Evolutionary conservation across 2,329 filamentous ascomycete species (phyloP).

Genomic region (Mycosphaerelloides madeirae): DNA sequence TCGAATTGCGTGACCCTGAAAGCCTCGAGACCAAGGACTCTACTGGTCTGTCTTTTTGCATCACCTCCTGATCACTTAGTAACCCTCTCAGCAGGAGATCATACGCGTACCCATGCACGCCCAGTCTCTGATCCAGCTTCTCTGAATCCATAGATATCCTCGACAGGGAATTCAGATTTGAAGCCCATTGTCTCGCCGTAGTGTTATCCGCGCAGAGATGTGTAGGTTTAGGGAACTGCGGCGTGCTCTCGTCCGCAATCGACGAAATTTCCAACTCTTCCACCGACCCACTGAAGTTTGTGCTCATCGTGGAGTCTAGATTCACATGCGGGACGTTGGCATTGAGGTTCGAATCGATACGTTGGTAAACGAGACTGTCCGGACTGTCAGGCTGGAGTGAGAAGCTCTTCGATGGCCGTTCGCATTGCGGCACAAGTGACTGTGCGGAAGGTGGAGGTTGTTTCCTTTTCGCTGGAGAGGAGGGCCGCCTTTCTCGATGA

Average conservation of each 20-base stretch:
- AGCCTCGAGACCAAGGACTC: conserved; percentile 1
- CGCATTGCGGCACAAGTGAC: conserved; percentile 17
- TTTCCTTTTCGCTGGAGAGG: conserved; percentile 20
- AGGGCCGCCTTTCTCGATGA: conserved; percentile 11
- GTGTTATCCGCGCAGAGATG: conserved; percentile 12
- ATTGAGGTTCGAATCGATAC: conserved; percentile 19
- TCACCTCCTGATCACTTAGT: conserved; percentile 25
- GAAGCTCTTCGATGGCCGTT: conserved; percentile 12
- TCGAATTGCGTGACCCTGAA: conserved; percentile 16
- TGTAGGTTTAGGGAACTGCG: conserved; percentile 14
- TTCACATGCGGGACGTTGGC: background rate
- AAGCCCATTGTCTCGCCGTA: conserved; percentile 11
- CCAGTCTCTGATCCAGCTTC: conserved; percentile 23
- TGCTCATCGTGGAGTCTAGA: conserved; percentile 10
- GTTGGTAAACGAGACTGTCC: conserved; percentile 24
- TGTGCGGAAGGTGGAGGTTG: conserved; percentile 14
- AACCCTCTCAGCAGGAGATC: conserved; percentile 33
- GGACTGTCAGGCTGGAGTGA: conserved; percentile 17
- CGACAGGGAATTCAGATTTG: conserved; percentile 1
- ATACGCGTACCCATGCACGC: conserved; percentile 30
- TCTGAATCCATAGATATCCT: conserved; percentile 13
- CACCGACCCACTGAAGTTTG: conserved; percentile 28
- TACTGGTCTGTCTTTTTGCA: conserved; percentile 11
- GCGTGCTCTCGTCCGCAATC: conserved; percentile 9
- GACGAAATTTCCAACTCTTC: conserved; percentile 22